Evolutionary conservation across 129 eudicot species (phyloP).

Genomic region (Artemisia argyi): DNA sequence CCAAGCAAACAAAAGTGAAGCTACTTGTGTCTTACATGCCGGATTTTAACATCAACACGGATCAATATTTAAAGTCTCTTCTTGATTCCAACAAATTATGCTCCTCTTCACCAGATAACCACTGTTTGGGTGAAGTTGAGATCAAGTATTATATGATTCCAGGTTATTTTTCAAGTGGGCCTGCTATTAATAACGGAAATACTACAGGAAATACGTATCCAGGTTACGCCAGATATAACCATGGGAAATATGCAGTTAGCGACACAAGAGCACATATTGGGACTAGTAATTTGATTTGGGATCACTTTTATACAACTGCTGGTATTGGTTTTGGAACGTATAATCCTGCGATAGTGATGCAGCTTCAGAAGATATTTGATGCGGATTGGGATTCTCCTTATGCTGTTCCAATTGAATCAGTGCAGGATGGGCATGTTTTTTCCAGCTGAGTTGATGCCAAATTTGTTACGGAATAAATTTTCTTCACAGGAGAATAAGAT

Average conservation of each 20-base stretch:
- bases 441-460: conserved; percentile 27
- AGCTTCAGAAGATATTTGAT: conserved; percentile 78
- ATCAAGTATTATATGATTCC: conserved; percentile 80
- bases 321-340: conserved; percentile 88
- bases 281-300: conserved; percentile 87
- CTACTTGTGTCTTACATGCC: conserved; percentile 80
- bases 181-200: conserved; percentile 54
- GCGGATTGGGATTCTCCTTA: conserved; percentile 95
- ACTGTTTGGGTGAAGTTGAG: conserved; percentile 80
- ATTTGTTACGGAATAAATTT: no score
- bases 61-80: conserved; percentile 69
- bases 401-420: conserved; percentile 58
- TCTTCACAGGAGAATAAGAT: no score
- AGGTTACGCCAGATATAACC: conserved; percentile 69
- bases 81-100: conserved; percentile 70
- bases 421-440: conserved; percentile 38
- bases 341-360: conserved; percentile 60
- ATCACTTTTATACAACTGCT: conserved; percentile 69
- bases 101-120: conserved; percentile 65
- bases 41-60: conserved; percentile 62
- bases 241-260: conserved; percentile 87
- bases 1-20: conserved; percentile 73
- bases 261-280: conserved; percentile 79
- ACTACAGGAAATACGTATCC: conserved; percentile 67
- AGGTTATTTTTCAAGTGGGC: conserved; percentile 68